A percentile compares a stretch with the other conserved stretches of the same genome.
Conservation (phyloP, 192 early-diverging fungal species). For the Glomus cerebriforme region DNA sequence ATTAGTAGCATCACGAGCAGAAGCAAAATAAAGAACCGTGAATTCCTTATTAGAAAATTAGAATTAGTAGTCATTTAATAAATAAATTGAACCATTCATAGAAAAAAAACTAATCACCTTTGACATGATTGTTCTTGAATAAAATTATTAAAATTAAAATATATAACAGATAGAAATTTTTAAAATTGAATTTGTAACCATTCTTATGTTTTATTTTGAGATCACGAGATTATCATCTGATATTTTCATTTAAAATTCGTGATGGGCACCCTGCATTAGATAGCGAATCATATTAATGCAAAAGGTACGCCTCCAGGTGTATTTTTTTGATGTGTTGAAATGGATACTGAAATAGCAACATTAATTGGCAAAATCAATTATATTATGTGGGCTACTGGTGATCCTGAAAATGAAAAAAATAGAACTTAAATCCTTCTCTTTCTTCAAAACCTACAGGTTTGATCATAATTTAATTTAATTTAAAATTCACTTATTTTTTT, state of each 20-base stretch:
- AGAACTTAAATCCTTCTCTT: too few relatives aligned
- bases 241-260: too few relatives aligned
- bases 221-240: too few relatives aligned
- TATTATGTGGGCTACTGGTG: neutral
- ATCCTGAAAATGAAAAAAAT: neutral
- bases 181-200: too few relatives aligned
- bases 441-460: neutral
- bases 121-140: neutral
- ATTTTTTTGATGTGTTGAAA: neutral
- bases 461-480: too few relatives aligned
- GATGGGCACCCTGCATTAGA: too few relatives aligned
- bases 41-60: constrained; percentile 25
- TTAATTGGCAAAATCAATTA: neutral
- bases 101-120: neutral
- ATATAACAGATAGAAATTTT: too few relatives aligned
- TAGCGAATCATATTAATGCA: neutral
- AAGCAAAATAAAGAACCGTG: constrained; percentile 64
- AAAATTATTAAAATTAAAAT: too few relatives aligned
- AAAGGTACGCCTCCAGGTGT: neutral
- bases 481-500: too few relatives aligned
- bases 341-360: neutral
- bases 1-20: constrained; percentile 53
- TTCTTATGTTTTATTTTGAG: too few relatives aligned
- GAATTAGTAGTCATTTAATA: neutral
- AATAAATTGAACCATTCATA: neutral